Conservation (phyloP, 2,329 filamentous ascomycete genomes). For the Allantophomopsis cytisporea region DNA sequence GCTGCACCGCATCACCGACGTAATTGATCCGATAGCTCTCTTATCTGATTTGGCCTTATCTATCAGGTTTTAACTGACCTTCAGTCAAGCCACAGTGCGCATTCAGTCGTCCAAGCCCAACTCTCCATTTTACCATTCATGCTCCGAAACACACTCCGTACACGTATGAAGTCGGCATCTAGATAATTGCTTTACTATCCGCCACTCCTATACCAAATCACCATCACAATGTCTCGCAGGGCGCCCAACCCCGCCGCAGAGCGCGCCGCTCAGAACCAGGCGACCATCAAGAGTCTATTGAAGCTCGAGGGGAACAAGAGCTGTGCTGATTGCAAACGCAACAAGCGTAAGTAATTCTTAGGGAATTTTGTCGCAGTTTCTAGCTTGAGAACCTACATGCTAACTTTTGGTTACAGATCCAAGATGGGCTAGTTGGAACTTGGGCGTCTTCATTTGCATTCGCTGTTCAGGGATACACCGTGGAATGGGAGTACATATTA, state of each 20-base stretch:
- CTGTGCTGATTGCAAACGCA: conserved; percentile 97
- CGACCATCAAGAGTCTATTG: conserved; percentile 85
- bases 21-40: too few species aligned
- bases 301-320: conserved; percentile 94
- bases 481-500: conserved; percentile 98
- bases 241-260: conserved; percentile 67
- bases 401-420: conserved; percentile 49
- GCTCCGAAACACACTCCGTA: neutral
- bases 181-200: neutral
- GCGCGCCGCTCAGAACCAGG: conserved; percentile 83
- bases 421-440: conserved; percentile 98
- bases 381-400: conserved; percentile 1
- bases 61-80: too few species aligned
- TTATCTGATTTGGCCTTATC: too few species aligned
- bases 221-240: conserved; percentile 59
- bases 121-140: too few species aligned
- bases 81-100: too few species aligned
- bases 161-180: neutral
- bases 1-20: too few species aligned
- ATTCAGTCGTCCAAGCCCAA: too few species aligned
- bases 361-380: neutral
- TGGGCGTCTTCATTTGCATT: conserved; percentile 96
- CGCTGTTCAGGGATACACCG: conserved; percentile 97
- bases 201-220: neutral
- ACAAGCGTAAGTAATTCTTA: conserved; percentile 61